A percentile compares a stretch with the other conserved stretches of the same genome.
These are phyloP conservation scores for Sanghuangporus baumii DNA, from an alignment of 1,284 basidiomycete genomes.

Conservation along the genomic window DNA sequence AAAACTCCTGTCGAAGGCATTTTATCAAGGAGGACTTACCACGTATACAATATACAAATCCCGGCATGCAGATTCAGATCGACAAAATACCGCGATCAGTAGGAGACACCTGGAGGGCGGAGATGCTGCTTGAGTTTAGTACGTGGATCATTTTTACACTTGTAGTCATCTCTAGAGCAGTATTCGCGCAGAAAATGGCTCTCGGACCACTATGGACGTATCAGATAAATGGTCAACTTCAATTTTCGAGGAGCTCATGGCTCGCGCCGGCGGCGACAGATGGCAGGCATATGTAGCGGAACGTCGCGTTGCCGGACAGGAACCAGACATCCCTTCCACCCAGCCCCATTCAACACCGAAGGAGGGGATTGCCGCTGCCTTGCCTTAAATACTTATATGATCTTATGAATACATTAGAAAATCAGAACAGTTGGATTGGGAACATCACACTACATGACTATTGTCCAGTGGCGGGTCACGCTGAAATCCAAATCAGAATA, in stretches of 20 bases:
- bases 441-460: neutral
- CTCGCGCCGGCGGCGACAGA: slow-evolving; percentile 48
- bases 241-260: slow-evolving; percentile 65
- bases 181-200: slow-evolving; percentile 44
- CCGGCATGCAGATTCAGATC: slow-evolving; percentile 50
- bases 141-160: slow-evolving; percentile 26
- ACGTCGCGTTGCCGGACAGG: slow-evolving; percentile 38
- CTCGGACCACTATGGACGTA: slow-evolving; percentile 43
- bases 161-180: neutral
- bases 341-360: slow-evolving; percentile 29
- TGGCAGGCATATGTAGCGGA: slow-evolving; percentile 56
- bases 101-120: slow-evolving; percentile 52
- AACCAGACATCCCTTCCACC: slow-evolving; percentile 36
- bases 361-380: slow-evolving; percentile 44
- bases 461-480: slow-evolving; percentile 33
- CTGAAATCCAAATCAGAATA: slow-evolving; percentile 49
- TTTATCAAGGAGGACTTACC: slow-evolving; percentile 72
- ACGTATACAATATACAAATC: slow-evolving; percentile 69
- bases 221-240: slow-evolving; percentile 60
- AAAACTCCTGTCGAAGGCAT: slow-evolving; percentile 39
- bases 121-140: slow-evolving; percentile 57
- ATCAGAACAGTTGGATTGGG: neutral
- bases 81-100: slow-evolving; percentile 44
- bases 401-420: neutral
- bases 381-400: slow-evolving; percentile 33